Conservation (phyloP, 768 basidiomycete species). For the Lactarius sp. region DNA sequence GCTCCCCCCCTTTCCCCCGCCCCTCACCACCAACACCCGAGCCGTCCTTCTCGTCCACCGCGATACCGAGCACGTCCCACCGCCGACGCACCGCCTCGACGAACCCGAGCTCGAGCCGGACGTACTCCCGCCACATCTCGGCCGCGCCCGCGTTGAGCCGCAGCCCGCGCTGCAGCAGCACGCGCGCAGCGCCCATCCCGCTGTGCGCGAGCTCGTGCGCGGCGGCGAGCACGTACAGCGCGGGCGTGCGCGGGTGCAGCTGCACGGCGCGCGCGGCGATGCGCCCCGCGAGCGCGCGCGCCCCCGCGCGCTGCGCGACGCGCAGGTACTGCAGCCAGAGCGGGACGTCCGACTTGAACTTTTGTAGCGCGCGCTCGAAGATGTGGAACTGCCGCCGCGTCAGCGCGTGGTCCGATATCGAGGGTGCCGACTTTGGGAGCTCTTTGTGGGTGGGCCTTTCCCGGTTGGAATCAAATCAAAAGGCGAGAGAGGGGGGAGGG, state of each 20-base stretch:
- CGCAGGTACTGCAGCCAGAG: constrained; percentile 90
- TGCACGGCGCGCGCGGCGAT: constrained; percentile 87
- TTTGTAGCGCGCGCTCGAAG: constrained; percentile 83
- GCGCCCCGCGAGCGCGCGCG: constrained; percentile 71
- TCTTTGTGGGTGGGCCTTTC: neutral
- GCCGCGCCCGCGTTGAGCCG: constrained; percentile 67
- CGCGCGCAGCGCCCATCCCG: constrained; percentile 74
- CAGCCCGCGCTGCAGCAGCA: constrained; percentile 80
- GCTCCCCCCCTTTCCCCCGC: constrained; percentile 32
- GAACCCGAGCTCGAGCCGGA: constrained; percentile 86
- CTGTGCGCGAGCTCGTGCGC: constrained; percentile 72
- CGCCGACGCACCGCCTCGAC: constrained; percentile 73
- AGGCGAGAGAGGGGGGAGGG: neutral
- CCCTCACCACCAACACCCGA: neutral
- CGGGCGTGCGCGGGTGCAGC: constrained; percentile 73
- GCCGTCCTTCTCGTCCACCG: neutral
- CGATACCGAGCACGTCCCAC: constrained; percentile 76
- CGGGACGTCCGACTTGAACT: constrained; percentile 82
- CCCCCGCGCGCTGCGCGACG: constrained; percentile 75
- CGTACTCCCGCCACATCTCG: constrained; percentile 85
- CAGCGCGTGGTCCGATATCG: constrained; percentile 80
- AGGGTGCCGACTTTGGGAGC: constrained; percentile 38
- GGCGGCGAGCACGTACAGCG: constrained; percentile 81
- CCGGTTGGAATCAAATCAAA: neutral
- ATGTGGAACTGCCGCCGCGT: constrained; percentile 83